Conservation (phyloP, 768 basidiomycete species). For the Crassisporium funariophilum region DNA sequence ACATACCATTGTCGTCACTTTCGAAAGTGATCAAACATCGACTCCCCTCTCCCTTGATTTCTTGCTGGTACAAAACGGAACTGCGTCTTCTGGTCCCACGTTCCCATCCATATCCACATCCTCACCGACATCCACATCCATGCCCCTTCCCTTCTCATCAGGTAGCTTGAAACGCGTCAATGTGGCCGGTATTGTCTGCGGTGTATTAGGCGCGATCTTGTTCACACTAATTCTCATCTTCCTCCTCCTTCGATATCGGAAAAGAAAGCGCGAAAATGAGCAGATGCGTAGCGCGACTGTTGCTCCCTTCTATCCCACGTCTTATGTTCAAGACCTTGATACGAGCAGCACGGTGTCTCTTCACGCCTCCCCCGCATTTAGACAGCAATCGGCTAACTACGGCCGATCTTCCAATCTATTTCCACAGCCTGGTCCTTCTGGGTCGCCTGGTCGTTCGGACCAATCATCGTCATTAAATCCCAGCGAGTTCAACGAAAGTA, state of each 20-base stretch:
- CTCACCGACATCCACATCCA: conserved; percentile 3
- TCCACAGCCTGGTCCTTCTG: background rate
- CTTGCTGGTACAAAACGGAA: conserved; percentile 22
- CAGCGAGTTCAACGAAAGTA: background rate
- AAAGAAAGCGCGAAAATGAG: conserved; percentile 1
- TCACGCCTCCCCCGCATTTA: background rate
- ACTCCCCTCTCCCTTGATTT: conserved; percentile 24
- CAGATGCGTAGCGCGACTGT: background rate
- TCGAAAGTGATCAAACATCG: conserved; percentile 13
- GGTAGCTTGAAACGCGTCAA: conserved; percentile 1
- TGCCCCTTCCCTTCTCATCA: background rate
- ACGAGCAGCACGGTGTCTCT: background rate
- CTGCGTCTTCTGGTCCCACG: background rate
- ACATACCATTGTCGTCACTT: conserved; percentile 23
- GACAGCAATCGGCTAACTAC: background rate
- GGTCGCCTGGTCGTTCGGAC: background rate
- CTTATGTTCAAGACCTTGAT: background rate
- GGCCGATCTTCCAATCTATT: background rate
- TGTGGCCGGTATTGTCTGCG: conserved; percentile 13
- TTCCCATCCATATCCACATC: background rate
- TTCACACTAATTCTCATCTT: conserved; percentile 12
- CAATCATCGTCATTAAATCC: no score
- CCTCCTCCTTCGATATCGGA: conserved; percentile 9
- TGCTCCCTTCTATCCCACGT: background rate
- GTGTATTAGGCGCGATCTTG: conserved; percentile 12